Conservation (phyloP, 2,329 filamentous ascomycete species). For the Diaporthe citri region DNA sequence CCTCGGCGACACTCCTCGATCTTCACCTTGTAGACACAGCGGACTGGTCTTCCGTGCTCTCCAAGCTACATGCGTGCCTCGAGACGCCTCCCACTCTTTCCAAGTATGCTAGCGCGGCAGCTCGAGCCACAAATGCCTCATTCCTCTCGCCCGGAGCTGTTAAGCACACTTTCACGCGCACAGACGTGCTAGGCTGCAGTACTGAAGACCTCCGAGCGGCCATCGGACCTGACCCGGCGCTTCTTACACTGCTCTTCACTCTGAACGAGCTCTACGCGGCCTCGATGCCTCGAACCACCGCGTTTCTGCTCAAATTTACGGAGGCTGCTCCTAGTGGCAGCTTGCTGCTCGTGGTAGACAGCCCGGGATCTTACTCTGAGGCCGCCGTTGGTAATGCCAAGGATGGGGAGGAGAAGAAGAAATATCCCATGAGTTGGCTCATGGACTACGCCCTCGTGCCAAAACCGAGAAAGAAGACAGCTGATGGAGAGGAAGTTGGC, state of each 20-base stretch:
- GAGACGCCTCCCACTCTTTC: slow-evolving; percentile 39
- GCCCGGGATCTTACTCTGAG: slow-evolving; percentile 28
- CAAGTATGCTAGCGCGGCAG: slow-evolving; percentile 40
- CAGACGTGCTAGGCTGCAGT: slow-evolving; percentile 29
- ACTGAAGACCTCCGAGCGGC: slow-evolving; percentile 26
- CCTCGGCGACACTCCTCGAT: slow-evolving; percentile 1
- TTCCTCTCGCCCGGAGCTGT: slow-evolving; percentile 31
- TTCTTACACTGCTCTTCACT: slow-evolving; percentile 39
- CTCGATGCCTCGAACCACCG: slow-evolving; percentile 36
- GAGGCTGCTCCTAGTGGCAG: slow-evolving; percentile 30
- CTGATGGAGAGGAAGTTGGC: background rate
- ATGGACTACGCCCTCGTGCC: slow-evolving; percentile 39
- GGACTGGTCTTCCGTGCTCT: slow-evolving; percentile 38
- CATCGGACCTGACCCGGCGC: slow-evolving; percentile 32
- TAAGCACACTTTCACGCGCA: slow-evolving; percentile 27
- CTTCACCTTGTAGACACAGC: slow-evolving; percentile 35
- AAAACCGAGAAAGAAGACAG: slow-evolving; percentile 10
- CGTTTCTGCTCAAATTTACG: slow-evolving; percentile 35
- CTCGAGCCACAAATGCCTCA: slow-evolving; percentile 37
- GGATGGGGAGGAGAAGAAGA: slow-evolving; percentile 37
- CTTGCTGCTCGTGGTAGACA: slow-evolving; percentile 40
- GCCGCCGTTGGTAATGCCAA: slow-evolving; percentile 3
- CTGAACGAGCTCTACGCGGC: slow-evolving; percentile 40
- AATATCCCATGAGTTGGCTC: slow-evolving; percentile 39
- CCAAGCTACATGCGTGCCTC: slow-evolving; percentile 34